Evolutionary conservation across 495 filamentous ascomycete genomes (phyloP).

Genomic region (Podospora bellae-mahoneyi): DNA sequence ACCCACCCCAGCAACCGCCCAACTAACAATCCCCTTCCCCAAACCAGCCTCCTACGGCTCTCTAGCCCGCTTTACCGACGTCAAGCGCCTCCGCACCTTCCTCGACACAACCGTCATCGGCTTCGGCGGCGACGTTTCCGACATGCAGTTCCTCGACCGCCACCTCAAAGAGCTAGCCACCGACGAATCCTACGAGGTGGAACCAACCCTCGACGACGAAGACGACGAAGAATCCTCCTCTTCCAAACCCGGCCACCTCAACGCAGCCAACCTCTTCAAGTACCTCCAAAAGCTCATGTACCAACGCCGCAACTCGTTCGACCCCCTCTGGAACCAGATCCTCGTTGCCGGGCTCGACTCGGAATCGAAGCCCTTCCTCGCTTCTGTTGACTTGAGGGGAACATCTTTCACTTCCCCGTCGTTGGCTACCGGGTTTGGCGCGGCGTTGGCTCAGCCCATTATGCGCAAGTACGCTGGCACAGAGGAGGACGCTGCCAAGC

Average conservation of each 20-base stretch:
- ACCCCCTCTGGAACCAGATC: slow-evolving; percentile 95
- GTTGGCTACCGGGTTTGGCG: slow-evolving; percentile 90
- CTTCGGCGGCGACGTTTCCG: slow-evolving; percentile 91
- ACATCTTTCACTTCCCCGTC: slow-evolving; percentile 85
- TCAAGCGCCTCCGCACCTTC: slow-evolving; percentile 84
- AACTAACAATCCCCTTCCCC: slow-evolving; percentile 11
- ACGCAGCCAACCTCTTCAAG: slow-evolving; percentile 91
- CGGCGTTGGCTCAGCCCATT: slow-evolving; percentile 88
- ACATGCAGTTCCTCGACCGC: slow-evolving; percentile 97
- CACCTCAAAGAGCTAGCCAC: slow-evolving; percentile 80
- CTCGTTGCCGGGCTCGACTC: slow-evolving; percentile 86
- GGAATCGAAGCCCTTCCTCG: slow-evolving; percentile 78
- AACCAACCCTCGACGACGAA: slow-evolving; percentile 44
- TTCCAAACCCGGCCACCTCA: slow-evolving; percentile 51
- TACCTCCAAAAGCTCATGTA: slow-evolving; percentile 95
- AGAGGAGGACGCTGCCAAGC: slow-evolving; percentile 64
- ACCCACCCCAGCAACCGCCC: neutral
- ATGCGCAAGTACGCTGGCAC: slow-evolving; percentile 78
- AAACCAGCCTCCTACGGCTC: slow-evolving; percentile 88
- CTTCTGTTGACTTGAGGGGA: slow-evolving; percentile 84
- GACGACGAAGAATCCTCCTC: slow-evolving; percentile 39
- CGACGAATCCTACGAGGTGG: slow-evolving; percentile 72
- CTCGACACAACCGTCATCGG: slow-evolving; percentile 72
- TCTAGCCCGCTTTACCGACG: slow-evolving; percentile 91
- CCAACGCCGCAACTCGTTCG: slow-evolving; percentile 87